These are phyloP conservation scores for Jamesozyma spencerorum DNA, from an alignment of 805 yeast genomes.

Conservation along the genomic window DNA sequence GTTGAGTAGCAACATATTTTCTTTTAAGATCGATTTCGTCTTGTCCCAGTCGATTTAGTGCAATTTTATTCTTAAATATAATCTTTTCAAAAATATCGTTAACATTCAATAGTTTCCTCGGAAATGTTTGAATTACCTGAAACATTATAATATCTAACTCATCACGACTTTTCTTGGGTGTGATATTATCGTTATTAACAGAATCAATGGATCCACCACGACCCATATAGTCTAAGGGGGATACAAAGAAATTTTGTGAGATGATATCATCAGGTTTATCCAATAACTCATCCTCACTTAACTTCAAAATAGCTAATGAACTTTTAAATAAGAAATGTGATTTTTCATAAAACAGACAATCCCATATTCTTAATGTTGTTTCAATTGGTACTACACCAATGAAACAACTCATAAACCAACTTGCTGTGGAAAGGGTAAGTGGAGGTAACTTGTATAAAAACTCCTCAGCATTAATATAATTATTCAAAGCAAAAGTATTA, in stretches of 20 bases:
- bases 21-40: conserved; percentile 72
- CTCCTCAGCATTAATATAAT: conserved; percentile 22
- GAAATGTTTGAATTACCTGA: conserved; percentile 76
- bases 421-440: conserved; percentile 81
- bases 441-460: conserved; percentile 76
- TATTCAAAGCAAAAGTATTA: neutral
- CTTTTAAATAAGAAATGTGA: conserved; percentile 76
- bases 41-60: conserved; percentile 66
- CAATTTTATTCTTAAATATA: conserved; percentile 61
- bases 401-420: conserved; percentile 96
- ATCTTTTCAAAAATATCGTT: conserved; percentile 51
- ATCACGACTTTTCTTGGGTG: conserved; percentile 9
- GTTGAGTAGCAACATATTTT: conserved; percentile 60
- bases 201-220: conserved; percentile 1
- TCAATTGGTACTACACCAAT: conserved; percentile 87
- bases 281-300: conserved; percentile 57
- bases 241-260: conserved; percentile 2
- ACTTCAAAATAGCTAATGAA: conserved; percentile 67
- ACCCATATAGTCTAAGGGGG: conserved; percentile 1
- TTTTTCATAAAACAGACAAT: conserved; percentile 85
- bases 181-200: conserved; percentile 1
- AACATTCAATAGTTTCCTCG: conserved; percentile 62
- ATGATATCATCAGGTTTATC: conserved; percentile 5
- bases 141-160: conserved; percentile 55
- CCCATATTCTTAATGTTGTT: conserved; percentile 85